Base-by-base conservation (phyloP, 2,329 filamentous ascomycete species). In the Scleromitrula shiraiana region DNA sequence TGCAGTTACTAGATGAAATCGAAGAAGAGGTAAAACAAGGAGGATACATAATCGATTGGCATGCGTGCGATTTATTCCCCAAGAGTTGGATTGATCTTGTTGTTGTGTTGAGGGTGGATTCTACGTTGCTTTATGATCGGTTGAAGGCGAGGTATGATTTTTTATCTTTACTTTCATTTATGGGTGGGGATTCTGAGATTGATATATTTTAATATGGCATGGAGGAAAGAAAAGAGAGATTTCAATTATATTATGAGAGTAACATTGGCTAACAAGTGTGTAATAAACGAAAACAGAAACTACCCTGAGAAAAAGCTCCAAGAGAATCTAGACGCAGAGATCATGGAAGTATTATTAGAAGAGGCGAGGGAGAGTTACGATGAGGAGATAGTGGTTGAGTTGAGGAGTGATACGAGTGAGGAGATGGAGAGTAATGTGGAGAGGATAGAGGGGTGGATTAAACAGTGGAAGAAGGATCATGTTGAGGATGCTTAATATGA, bases 261-360 rank as follows among this genome's bases (percentile, higher is more conserved):
- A n/a, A n/a, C n/a, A n/a, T n/a, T n/a, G n/a, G n/a, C n/a, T n/a
- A n/a, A n/a, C n/a, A n/a, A 8, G 27, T 8, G 14, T 30, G 14
- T 7, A 30, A 30, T 14, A 8, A 30, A 37, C 14, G 20, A 15
- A 36, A 10, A 37, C 50, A 86, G 85, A 56, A 85, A 88, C 53
- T 96, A 96, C 66, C 75, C 79, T 53, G 87, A 93, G 63, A 75
- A 77, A 53, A 98, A 98, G 67, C 72, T 98, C 36, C 87, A 97
- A 66, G 93, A 97, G 67, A 98, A 98, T 64, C 72, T 98, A 51
- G 93, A 98, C 67, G 85, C 88, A 24, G 93, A 98, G 70, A 97
- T 98, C 63, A 97, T 98, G 83, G 85, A 95, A 63, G 88, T 97
- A 22, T 71, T 98, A 48, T 72, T 95, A 17, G 84, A 95, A 57